Conservation (phyloP, 306 rosid species). For the Lagenaria siceraria region DNA sequence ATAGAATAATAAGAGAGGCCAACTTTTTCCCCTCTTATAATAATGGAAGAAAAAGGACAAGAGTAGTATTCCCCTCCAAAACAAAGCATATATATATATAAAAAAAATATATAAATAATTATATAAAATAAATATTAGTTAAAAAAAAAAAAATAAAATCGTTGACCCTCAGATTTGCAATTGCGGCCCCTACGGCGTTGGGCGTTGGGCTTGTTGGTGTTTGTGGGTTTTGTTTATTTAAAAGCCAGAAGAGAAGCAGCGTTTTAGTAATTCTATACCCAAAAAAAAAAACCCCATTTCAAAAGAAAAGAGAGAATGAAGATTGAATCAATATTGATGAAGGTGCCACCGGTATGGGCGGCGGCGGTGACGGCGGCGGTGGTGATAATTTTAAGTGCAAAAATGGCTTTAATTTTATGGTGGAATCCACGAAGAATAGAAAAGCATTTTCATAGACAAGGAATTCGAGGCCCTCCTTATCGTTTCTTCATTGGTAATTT, state of each 20-base stretch:
- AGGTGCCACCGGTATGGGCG: not conserved
- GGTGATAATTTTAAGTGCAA: constrained; percentile 20
- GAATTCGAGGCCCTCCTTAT: constrained; percentile 91
- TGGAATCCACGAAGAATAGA: constrained; percentile 80
- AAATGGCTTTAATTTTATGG: constrained; percentile 48
- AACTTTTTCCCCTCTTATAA: not conserved
- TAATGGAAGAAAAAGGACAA: constrained; percentile 1
- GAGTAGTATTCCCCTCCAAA: not conserved
- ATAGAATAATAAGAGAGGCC: not conserved
- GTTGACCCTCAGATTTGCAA: constrained; percentile 74
- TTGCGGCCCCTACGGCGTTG: constrained; percentile 99
- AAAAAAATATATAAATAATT: too few species aligned
- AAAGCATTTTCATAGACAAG: constrained; percentile 65
- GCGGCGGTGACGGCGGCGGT: not conserved
- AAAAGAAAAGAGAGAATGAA: too few species aligned
- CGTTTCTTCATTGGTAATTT: constrained; percentile 93
- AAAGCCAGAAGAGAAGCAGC: not conserved
- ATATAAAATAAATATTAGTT: too few species aligned
- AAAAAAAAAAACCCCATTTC: too few species aligned
- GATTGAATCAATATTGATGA: too few species aligned
- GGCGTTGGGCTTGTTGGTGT: constrained; percentile 63
- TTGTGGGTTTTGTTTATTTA: constrained; percentile 6
- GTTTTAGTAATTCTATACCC: too few species aligned
- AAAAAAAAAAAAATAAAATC: not conserved
- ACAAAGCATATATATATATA: not conserved